These are phyloP conservation scores for Fraxinus excelsior DNA, from an alignment of 257 asterid species.

Conservation along the genomic window DNA sequence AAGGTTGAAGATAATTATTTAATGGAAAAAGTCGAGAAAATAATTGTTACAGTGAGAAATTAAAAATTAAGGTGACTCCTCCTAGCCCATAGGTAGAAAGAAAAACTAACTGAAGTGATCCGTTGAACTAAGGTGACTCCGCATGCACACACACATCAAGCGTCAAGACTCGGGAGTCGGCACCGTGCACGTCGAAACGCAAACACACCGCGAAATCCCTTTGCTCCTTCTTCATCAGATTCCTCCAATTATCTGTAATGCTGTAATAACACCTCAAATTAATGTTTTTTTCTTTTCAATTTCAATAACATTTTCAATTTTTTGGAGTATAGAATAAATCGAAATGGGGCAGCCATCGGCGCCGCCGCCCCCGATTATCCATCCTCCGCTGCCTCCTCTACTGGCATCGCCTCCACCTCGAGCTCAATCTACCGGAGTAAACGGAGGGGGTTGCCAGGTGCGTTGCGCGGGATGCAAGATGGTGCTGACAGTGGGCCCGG, in stretches of 20 bases:
- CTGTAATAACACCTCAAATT: background rate
- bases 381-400: slow-evolving; percentile 19
- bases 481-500: slow-evolving; percentile 73
- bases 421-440: slow-evolving; percentile 34
- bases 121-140: background rate
- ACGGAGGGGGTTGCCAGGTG: slow-evolving; percentile 67
- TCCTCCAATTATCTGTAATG: background rate
- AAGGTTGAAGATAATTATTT: too few species aligned
- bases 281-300: background rate
- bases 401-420: slow-evolving; percentile 45
- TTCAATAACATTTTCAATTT: background rate
- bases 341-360: slow-evolving; percentile 80
- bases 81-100: background rate
- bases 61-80: background rate
- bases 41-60: too few species aligned
- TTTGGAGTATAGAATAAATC: background rate
- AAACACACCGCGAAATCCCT: background rate
- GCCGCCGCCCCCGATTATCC: slow-evolving; percentile 62
- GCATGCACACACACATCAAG: background rate
- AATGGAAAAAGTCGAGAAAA: too few species aligned
- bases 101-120: background rate
- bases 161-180: background rate
- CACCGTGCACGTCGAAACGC: slow-evolving; percentile 1
- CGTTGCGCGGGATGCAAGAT: slow-evolving; percentile 95
- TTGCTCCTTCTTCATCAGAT: background rate